A percentile compares a stretch with the other conserved stretches of the same genome.
These are phyloP conservation scores for Bauhinia variegata DNA, from an alignment of 306 rosid genomes.

Conservation along the genomic window DNA sequence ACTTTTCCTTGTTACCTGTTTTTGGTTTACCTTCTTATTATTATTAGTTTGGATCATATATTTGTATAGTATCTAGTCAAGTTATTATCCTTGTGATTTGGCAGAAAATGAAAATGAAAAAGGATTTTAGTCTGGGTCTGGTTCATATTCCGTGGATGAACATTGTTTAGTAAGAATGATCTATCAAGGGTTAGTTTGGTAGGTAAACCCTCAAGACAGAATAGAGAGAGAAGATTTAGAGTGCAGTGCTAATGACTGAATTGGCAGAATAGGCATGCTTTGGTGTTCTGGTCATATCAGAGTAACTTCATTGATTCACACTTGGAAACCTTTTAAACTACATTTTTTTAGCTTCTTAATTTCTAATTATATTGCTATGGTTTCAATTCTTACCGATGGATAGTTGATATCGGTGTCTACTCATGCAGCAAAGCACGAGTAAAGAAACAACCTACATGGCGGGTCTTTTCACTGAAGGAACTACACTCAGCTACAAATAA, in stretches of 20 bases:
- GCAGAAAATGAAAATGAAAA: constrained; percentile 15
- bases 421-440: constrained; percentile 69
- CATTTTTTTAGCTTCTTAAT: constrained; percentile 14
- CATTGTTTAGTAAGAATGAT: too few species aligned
- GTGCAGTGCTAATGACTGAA: constrained; percentile 20
- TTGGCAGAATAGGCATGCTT: constrained; percentile 7
- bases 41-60: constrained; percentile 24
- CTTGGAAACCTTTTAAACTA: background rate
- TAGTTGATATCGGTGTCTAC: constrained; percentile 32
- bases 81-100: constrained; percentile 11
- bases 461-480: constrained; percentile 93
- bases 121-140: too few species aligned
- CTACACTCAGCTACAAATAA: constrained; percentile 92
- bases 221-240: constrained; percentile 22
- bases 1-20: constrained; percentile 8
- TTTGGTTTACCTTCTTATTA: background rate
- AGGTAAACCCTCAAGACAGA: too few species aligned
- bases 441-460: constrained; percentile 87
- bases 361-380: constrained; percentile 3
- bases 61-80: constrained; percentile 11
- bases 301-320: constrained; percentile 12
- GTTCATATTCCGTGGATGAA: constrained; percentile 27
- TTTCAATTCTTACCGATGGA: background rate
- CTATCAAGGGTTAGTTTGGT: too few species aligned
- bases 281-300: background rate